Evolutionary conservation across 805 yeast genomes (phyloP).

Genomic region (Kluyveromyces aestuarii): DNA sequence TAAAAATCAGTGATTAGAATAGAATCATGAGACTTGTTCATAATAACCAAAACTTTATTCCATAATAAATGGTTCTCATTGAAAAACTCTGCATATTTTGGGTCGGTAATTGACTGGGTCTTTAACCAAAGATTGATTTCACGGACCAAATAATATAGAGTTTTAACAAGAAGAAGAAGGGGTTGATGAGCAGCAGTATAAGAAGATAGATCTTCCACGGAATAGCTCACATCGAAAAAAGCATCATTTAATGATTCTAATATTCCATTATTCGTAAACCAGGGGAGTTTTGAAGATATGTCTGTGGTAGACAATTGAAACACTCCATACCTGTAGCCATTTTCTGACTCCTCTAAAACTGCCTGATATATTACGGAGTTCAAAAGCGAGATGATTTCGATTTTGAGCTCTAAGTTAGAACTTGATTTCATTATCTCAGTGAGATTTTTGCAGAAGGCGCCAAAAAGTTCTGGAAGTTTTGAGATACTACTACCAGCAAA

Average conservation of each 20-base stretch:
- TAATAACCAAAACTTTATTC: conserved; percentile 48
- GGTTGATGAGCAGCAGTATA: conserved; percentile 10
- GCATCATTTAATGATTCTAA: conserved; percentile 34
- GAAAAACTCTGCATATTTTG: conserved; percentile 18
- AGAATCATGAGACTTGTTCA: conserved; percentile 45
- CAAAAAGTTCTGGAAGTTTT: background rate
- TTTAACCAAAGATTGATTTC: conserved; percentile 30
- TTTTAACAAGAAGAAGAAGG: conserved; percentile 31
- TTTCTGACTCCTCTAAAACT: conserved; percentile 34
- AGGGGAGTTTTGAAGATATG: conserved; percentile 28
- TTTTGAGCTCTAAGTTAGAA: conserved; percentile 1
- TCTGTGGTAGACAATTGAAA: conserved; percentile 28
- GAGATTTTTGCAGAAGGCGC: background rate
- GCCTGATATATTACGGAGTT: conserved; percentile 16
- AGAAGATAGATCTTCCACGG: conserved; percentile 6
- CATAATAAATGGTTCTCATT: conserved; percentile 34
- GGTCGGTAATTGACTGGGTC: conserved; percentile 8
- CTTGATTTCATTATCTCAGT: conserved; percentile 7
- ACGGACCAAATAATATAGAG: conserved; percentile 33
- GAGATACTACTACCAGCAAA: background rate
- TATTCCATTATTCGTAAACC: conserved; percentile 40
- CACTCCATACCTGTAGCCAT: conserved; percentile 23
- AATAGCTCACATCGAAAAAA: conserved; percentile 27
- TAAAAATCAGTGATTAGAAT: conserved; percentile 55
- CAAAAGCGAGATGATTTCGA: conserved; percentile 1